Base-by-base conservation (phyloP, 1,139 yeast species). In the Arxiozyma heterogenica region DNA sequence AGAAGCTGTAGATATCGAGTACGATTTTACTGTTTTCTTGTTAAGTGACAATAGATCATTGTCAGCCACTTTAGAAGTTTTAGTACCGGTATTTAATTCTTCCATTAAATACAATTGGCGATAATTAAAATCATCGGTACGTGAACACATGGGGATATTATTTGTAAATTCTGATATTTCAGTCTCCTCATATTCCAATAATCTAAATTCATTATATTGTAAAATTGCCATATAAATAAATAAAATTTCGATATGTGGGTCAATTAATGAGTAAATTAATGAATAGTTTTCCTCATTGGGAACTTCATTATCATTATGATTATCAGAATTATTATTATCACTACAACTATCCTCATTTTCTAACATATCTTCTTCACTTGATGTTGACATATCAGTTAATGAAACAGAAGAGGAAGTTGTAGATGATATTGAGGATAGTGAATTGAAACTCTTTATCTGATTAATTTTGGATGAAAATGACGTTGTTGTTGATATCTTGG, bases 131-230 rank as follows among this genome's bases (percentile, higher is more conserved):
- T 68, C 70, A 54, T 69, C 72, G 15, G 63, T 59, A 50, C 62
- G 66, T 3, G 71, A 65, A 6, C 71, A 63, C 53, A 68, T 62
- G 1, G 78, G 77, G 21, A 78, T 65, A 55, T 86, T 78, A 54
- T 83, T 81, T 58, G 91, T 75, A 61, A 82, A 83, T 65, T 90
- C 95, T 50, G 91, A 76, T 44, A 89, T 87, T 71, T 91, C 98
- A 60, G 88, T 84, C 66, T 87, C 95, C 65, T 91, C 98, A 59
- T 89, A 80, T 65, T 91, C 97, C 58, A 88, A 77, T 55, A 91
- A 75, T 44, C 85, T 81, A 61, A 82, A 81, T 63, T 86, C 91
- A 67, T 86, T 85, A 50, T 93, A 82, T 68, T 88, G 89, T 58
- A 91, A 74, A 52, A 90, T 78, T 1, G 96, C 90, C 53, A 90